A percentile compares a stretch with the other conserved stretches of the same genome.
Evolutionary conservation across 495 filamentous ascomycete genomes (phyloP).

Genomic region (Talaromyces trachyspermus): DNA sequence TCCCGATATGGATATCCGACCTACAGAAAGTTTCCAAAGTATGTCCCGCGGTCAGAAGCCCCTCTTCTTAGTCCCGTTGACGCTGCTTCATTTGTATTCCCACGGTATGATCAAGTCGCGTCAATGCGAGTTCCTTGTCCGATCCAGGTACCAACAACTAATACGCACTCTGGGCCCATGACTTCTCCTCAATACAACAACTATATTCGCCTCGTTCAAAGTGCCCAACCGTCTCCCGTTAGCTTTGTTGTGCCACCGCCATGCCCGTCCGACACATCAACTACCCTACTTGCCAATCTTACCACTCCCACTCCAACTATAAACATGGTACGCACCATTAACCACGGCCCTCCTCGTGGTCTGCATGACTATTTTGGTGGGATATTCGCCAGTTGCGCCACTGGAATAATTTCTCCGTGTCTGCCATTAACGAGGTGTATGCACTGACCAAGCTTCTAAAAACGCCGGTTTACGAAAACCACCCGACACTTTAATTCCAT

Average conservation of each 20-base stretch:
- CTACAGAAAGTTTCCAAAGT: slow-evolving; percentile 69
- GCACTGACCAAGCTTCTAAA: slow-evolving; percentile 67
- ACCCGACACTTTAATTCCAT: slow-evolving; percentile 26
- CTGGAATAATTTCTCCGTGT: slow-evolving; percentile 70
- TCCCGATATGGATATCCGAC: slow-evolving; percentile 71
- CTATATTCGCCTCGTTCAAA: slow-evolving; percentile 30
- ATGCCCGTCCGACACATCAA: slow-evolving; percentile 43
- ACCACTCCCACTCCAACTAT: slow-evolving; percentile 73
- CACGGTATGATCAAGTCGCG: slow-evolving; percentile 23
- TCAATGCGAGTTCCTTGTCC: slow-evolving; percentile 10
- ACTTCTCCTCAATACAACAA: slow-evolving; percentile 33
- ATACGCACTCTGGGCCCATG: slow-evolving; percentile 24
- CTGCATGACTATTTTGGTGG: slow-evolving; percentile 87
- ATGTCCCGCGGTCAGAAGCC: slow-evolving; percentile 44
- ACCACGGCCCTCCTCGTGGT: slow-evolving; percentile 58
- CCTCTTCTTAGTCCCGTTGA: slow-evolving; percentile 41
- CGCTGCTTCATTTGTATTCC: slow-evolving; percentile 36
- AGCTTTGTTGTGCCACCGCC: slow-evolving; percentile 28
- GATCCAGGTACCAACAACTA: slow-evolving; percentile 24
- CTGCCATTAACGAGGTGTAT: slow-evolving; percentile 64
- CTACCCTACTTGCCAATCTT: slow-evolving; percentile 69
- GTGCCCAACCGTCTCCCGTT: slow-evolving; percentile 43
- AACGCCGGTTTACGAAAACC: slow-evolving; percentile 58
- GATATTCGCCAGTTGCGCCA: slow-evolving; percentile 79
- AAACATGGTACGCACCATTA: slow-evolving; percentile 72